Conservation (phyloP, 192 early-diverging fungal genomes). For the Phycomyces nitens region DNA sequence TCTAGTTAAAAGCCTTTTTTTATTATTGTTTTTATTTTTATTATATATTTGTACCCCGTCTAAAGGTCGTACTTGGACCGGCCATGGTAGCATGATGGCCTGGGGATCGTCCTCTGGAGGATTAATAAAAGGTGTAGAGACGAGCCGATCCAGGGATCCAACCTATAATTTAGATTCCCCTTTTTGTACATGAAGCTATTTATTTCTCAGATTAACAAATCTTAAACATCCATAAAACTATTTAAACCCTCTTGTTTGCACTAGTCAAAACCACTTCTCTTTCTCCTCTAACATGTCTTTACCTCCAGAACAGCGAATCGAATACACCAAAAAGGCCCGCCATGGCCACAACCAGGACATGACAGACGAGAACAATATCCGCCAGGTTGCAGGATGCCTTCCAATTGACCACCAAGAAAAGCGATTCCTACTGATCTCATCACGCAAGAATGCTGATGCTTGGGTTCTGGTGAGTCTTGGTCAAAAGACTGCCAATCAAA, state of each 20-base stretch:
- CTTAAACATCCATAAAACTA: too few relatives aligned
- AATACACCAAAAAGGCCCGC: slow-evolving; percentile 24
- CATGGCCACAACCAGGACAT: slow-evolving; percentile 23
- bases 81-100: too few relatives aligned
- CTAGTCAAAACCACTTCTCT: not conserved
- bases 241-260: too few relatives aligned
- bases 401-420: slow-evolving; percentile 45
- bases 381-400: slow-evolving; percentile 51
- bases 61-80: too few relatives aligned
- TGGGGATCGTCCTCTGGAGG: too few relatives aligned
- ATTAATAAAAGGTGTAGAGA: too few relatives aligned
- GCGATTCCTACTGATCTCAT: slow-evolving; percentile 48
- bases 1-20: too few relatives aligned
- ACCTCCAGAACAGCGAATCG: slow-evolving; percentile 12
- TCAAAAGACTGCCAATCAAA: not conserved
- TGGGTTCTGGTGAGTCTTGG: slow-evolving; percentile 47
- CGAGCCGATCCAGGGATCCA: too few relatives aligned
- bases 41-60: too few relatives aligned
- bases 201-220: not conserved
- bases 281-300: not conserved
- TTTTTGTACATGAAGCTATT: not conserved
- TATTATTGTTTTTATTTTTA: too few relatives aligned
- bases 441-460: slow-evolving; percentile 39
- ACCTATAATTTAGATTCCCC: not conserved
- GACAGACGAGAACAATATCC: slow-evolving; percentile 24